Conservation (phyloP, 257 asterid genomes). For the Gentiana macrophylla region DNA sequence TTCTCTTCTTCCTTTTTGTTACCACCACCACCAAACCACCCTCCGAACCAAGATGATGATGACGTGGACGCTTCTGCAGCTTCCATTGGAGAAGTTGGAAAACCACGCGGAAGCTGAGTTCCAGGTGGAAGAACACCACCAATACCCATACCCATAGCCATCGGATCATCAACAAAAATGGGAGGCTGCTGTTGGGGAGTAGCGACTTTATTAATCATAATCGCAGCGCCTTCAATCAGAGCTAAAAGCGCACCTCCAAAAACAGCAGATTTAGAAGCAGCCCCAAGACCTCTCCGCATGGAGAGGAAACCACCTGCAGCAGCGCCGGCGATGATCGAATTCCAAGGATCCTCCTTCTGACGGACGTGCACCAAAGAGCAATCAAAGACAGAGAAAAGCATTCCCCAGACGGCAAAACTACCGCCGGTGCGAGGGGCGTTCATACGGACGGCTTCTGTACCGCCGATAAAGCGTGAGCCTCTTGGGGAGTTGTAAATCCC, state of each 20-base stretch:
- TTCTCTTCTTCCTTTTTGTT: slow-evolving; percentile 32
- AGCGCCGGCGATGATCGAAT: slow-evolving; percentile 84
- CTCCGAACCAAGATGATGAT: slow-evolving; percentile 76
- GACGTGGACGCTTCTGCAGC: slow-evolving; percentile 14
- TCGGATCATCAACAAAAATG: too few relatives aligned
- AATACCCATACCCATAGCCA: slow-evolving; percentile 16
- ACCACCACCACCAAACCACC: slow-evolving; percentile 45
- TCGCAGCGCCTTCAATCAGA: slow-evolving; percentile 85
- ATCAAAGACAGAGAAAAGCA: slow-evolving; percentile 82
- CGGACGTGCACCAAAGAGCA: slow-evolving; percentile 79
- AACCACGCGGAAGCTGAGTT: neutral
- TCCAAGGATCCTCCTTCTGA: slow-evolving; percentile 92
- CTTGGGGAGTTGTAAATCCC: slow-evolving; percentile 24
- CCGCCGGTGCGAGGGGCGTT: slow-evolving; percentile 23
- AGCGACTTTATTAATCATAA: slow-evolving; percentile 59
- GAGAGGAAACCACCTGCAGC: slow-evolving; percentile 90
- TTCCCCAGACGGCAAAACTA: slow-evolving; percentile 35
- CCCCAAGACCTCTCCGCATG: slow-evolving; percentile 71
- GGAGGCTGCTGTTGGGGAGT: slow-evolving; percentile 46
- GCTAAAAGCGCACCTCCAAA: slow-evolving; percentile 78
- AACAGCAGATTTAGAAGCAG: slow-evolving; percentile 64
- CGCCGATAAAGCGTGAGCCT: slow-evolving; percentile 19
- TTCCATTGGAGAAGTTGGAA: neutral
- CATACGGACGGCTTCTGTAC: slow-evolving; percentile 22
- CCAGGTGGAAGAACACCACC: neutral